phyloP scores from a whole-genome alignment of 2,329 filamentous ascomycete genomes.

The Fusarium guadeloupense region DNA sequence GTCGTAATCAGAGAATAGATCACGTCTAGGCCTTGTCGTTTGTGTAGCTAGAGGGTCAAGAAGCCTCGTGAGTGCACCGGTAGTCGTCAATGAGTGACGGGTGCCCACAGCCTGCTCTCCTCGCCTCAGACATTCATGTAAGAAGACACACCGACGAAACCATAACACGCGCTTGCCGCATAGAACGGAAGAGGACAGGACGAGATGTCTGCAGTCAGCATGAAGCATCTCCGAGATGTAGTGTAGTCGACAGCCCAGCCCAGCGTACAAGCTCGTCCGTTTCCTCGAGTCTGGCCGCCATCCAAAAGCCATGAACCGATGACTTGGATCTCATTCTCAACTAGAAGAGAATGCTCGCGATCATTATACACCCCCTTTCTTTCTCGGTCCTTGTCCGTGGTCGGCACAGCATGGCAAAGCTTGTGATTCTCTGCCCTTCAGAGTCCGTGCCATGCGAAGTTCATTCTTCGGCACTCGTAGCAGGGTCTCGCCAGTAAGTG shows the following conservation, averaged over 20 bases:
- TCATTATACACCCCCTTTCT: background rate
- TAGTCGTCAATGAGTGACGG: background rate
- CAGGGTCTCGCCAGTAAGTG: background rate
- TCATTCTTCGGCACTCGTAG: background rate
- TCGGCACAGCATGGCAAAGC: background rate
- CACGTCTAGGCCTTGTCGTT: background rate
- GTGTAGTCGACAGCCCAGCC: background rate
- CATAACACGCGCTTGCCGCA: background rate
- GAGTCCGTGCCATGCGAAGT: constrained; percentile 4
- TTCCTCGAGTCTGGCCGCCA: background rate
- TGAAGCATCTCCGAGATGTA: background rate
- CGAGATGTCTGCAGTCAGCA: background rate
- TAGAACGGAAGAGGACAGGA: background rate
- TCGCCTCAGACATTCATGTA: background rate
- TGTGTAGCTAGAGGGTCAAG: background rate
- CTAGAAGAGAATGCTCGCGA: background rate
- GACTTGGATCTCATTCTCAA: background rate
- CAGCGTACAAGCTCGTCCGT: background rate
- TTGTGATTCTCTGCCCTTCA: background rate
- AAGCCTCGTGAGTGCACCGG: background rate
- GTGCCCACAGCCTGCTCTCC: background rate
- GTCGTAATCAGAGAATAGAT: background rate
- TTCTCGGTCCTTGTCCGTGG: background rate
- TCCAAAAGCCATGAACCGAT: background rate
- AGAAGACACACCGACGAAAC: background rate